Conservation (phyloP, 805 yeast species). For the Wickerhamiella azyma region DNA sequence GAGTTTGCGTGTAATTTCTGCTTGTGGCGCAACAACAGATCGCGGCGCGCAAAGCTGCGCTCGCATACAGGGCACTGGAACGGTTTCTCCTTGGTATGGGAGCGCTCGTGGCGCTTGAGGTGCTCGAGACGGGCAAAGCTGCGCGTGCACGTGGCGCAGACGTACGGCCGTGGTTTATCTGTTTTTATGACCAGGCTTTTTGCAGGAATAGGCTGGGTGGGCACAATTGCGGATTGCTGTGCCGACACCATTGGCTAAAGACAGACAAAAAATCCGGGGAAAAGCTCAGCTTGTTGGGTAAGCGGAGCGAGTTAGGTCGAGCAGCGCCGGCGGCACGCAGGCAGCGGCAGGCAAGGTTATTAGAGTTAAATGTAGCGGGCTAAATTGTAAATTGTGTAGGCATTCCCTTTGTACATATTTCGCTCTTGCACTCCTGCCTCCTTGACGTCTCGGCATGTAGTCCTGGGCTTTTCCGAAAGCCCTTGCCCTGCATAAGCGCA, state of each 20-base stretch:
- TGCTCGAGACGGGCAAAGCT: constrained; percentile 95
- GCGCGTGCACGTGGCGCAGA: constrained; percentile 80
- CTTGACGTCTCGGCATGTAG: no score
- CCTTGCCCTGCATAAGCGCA: not conserved
- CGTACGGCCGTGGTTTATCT: constrained; percentile 87
- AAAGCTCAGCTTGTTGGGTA: not conserved
- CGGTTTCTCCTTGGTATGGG: constrained; percentile 93
- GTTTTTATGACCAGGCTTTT: constrained; percentile 75
- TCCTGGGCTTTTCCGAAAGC: not conserved
- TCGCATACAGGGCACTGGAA: constrained; percentile 95
- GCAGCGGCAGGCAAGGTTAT: no score
- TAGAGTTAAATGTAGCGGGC: no score
- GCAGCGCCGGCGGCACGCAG: no score
- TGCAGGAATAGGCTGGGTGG: constrained; percentile 62
- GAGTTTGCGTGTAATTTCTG: constrained; percentile 60
- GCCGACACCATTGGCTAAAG: constrained; percentile 5
- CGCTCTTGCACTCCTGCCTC: no score
- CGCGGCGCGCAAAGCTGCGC: constrained; percentile 82
- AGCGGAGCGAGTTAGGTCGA: no score
- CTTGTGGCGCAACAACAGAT: constrained; percentile 67
- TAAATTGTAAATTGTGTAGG: no score
- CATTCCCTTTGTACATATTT: no score
- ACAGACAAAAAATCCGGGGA: constrained; percentile 6
- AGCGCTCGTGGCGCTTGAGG: constrained; percentile 80
- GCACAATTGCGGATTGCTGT: constrained; percentile 4